Conservation (phyloP, 73 alveolate species). For the Effrenium voratum region DNA sequence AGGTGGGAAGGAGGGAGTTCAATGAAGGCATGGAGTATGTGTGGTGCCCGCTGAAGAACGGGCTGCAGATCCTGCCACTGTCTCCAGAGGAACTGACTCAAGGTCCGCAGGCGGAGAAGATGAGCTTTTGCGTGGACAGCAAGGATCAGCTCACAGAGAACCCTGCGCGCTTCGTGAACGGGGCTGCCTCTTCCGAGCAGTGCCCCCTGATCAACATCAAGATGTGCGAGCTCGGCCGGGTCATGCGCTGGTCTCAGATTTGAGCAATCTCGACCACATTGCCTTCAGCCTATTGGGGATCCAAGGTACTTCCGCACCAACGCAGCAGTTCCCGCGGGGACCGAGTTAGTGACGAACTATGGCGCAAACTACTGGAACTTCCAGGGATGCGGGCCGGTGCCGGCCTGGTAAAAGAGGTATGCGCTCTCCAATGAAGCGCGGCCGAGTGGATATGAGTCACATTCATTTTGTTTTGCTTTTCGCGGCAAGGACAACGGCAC, state of each 20-base stretch:
- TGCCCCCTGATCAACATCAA: slow-evolving; percentile 27
- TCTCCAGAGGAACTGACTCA: slow-evolving; percentile 26
- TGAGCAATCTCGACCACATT: background rate
- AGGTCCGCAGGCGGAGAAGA: slow-evolving; percentile 24
- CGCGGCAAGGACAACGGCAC: slow-evolving; percentile 10
- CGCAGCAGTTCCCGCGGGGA: slow-evolving; percentile 31
- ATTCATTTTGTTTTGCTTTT: too few species aligned
- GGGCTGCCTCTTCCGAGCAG: background rate
- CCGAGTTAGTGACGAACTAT: slow-evolving; percentile 53
- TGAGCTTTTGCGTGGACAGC: slow-evolving; percentile 73
- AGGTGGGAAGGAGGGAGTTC: slow-evolving; percentile 56
- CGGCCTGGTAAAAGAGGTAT: slow-evolving; percentile 33
- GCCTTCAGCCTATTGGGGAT: background rate
- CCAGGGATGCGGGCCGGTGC: slow-evolving; percentile 40
- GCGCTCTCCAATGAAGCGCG: background rate
- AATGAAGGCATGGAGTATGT: slow-evolving; percentile 57
- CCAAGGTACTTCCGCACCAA: slow-evolving; percentile 59
- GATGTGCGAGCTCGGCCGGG: slow-evolving; percentile 73
- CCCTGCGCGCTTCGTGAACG: slow-evolving; percentile 47
- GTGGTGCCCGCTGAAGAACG: slow-evolving; percentile 77
- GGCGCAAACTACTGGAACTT: slow-evolving; percentile 75
- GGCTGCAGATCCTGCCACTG: slow-evolving; percentile 25
- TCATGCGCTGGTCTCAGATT: background rate
- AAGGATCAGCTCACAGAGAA: background rate
- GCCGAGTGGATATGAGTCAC: background rate